Base-by-base conservation (phyloP, 2,329 filamentous ascomycete genomes). In the Stenocarpella maydis region DNA sequence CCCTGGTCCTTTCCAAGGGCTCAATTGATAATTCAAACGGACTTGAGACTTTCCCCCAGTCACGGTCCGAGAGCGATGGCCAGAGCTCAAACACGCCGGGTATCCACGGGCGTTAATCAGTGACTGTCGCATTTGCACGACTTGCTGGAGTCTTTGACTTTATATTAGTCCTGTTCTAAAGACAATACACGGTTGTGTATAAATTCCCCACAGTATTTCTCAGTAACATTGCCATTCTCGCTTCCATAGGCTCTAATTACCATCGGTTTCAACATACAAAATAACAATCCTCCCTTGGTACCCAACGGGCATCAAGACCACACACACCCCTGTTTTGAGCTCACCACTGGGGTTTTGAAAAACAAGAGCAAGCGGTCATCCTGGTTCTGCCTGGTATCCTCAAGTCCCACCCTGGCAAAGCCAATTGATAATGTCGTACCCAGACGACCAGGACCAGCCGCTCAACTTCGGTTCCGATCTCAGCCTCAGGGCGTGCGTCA, bases 391-490 rank as follows among this genome's bases (percentile, higher is more conserved):
- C n/a, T n/a, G n/a, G n/a, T n/a, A n/a, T n/a, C n/a, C n/a, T n/a
- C n/a, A n/a, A 41, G 12, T 12, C 6, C 15, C 24, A 15, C 41
- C 9, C 2, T 7, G 15, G 17, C 24, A 58, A n/a, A 6, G 24
- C 54, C 54, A n/a, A 31, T 5, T 60, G 6, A 28, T 10, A 14
- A 60, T 60, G 54, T 43, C 54, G 1, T 17, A 60, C 9, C 15
- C 54, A 19, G 9, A 2, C 1, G 24, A 43, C 4, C 7, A 24
- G 15, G 37, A 60, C 10, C 54, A 43, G 24, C 37, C 54, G 37
- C 21, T 60, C 24, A 60, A 60, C 54, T 60, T 60, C 17, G 54
- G 54, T 37, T 60, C 54, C 17, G 54, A 60, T 17, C 39, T 60
- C 54, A 60, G 54, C 14, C 8, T 43, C 17, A 60, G 10, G 39